Conservation (phyloP, 345 rosid species). For the Eucalyptus coolabah region DNA sequence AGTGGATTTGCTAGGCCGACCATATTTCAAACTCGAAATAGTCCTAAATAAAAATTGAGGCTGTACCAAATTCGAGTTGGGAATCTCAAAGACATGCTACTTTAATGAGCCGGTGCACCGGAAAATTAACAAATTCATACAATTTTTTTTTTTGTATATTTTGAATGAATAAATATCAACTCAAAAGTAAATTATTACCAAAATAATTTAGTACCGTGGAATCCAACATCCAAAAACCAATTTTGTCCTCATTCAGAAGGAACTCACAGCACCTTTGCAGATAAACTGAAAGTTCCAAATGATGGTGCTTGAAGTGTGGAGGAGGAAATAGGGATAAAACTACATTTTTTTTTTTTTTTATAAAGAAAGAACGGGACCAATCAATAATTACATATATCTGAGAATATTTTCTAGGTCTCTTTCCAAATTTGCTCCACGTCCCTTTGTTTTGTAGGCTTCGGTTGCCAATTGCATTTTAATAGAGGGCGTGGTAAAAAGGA, state of each 20-base stretch:
- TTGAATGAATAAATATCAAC: not conserved
- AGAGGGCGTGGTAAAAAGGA: not conserved
- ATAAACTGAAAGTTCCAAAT: not conserved
- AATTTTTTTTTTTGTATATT: not conserved
- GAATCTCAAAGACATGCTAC: not conserved
- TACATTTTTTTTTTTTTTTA: no score
- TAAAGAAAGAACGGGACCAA: not conserved
- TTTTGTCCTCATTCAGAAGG: not conserved
- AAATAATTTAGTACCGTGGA: not conserved
- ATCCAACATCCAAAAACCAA: not conserved
- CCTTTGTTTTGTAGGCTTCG: not conserved
- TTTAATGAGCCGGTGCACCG: rapidly evolving
- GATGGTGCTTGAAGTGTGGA: not conserved
- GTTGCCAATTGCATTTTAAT: not conserved
- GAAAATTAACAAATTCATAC: not conserved
- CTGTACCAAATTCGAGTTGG: not conserved
- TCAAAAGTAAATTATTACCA: not conserved
- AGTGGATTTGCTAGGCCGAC: not conserved
- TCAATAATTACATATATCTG: not conserved
- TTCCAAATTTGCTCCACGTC: not conserved
- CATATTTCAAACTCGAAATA: not conserved
- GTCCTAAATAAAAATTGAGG: not conserved
- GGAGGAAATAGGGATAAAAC: not conserved
- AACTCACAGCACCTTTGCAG: not conserved
- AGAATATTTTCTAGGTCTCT: not conserved